Evolutionary conservation across 2,329 filamentous ascomycete species (phyloP), one percentile per base, ranked within the genome.

Genomic region (Aspergillus eucalypticola): DNA sequence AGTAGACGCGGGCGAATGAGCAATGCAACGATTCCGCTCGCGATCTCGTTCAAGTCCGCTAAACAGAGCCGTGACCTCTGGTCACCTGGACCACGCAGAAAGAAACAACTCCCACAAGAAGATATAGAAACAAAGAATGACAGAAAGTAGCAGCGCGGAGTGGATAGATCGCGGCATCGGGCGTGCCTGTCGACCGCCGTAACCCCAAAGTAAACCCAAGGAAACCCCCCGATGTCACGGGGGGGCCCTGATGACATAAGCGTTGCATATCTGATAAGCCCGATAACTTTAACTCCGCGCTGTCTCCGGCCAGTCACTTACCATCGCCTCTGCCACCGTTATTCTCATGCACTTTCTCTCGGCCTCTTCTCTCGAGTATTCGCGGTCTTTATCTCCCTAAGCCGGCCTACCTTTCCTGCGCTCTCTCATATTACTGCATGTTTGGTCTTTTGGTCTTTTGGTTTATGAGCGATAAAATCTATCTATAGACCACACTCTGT

Each of bases 221-320:
- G 39, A 35, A 29, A 25, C 46, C 46, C 46, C 46, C 46, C 23
- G 25, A 50, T 29, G 29, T 53, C 50, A 42, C 39, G n/a, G n/a
- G 23, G 13, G 8, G 39, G 23, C 25, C 23, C 17, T 17, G 53
- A 39, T 55, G 53, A 55, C 53, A 55, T 55, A 55, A 55, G 23
- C 15, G 25, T 2, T 6, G 23, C 17, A 27, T 32, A 46, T 17
- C 15, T 39, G 25, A 35, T 55, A 50, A 50, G 46, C 11, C 53
- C n/a, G 52, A 54, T 54, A 54, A 44, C 15, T 42, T 46, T 55
- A 46, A 55, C 53, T 55, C 53, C 52, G 52, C 38, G 38, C 38
- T 54, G 52, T 54, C 52, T 54, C 52, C 52, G 52, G 17, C 23
- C 8, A 39, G 23, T 42, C 19, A 32, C 39, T 46, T 23, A 23